Evolutionary conservation across 768 basidiomycete species (phyloP).

Genomic region (Mrakia frigida): DNA sequence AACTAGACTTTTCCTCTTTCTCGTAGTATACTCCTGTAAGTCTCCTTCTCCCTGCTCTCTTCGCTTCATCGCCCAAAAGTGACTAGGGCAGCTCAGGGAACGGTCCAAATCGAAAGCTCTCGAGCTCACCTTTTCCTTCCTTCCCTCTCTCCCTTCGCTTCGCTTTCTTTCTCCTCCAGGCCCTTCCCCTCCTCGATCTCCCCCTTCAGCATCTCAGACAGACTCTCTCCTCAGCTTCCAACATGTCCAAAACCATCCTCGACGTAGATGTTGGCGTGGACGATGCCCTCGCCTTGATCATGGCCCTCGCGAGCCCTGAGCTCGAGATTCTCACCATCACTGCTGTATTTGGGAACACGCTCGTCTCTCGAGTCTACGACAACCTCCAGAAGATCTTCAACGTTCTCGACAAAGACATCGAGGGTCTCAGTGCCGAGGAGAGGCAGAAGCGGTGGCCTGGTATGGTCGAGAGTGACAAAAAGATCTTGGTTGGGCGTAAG

Average conservation of each 20-base stretch:
- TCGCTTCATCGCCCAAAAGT: too few relatives aligned
- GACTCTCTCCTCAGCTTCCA: too few relatives aligned
- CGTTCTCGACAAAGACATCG: slow-evolving; percentile 52
- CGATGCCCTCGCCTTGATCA: slow-evolving; percentile 67
- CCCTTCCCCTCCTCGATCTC: not conserved
- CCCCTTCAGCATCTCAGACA: not conserved
- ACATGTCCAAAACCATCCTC: slow-evolving; percentile 15
- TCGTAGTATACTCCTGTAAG: too few relatives aligned
- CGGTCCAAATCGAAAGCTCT: not conserved
- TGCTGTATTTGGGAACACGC: slow-evolving; percentile 56
- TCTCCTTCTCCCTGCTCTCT: too few relatives aligned
- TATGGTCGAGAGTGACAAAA: not conserved
- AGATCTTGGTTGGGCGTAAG: slow-evolving; percentile 23
- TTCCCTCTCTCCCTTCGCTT: not conserved
- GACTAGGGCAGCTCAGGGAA: too few relatives aligned
- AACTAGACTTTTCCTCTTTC: too few relatives aligned
- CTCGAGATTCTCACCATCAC: slow-evolving; percentile 71
- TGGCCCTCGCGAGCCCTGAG: slow-evolving; percentile 78
- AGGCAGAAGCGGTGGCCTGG: slow-evolving; percentile 22
- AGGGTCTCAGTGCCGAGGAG: slow-evolving; percentile 32
- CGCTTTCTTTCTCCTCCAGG: not conserved
- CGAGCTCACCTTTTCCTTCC: slow-evolving; percentile 1
- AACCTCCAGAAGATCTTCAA: slow-evolving; percentile 76
- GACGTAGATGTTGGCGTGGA: slow-evolving; percentile 70
- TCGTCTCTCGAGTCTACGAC: slow-evolving; percentile 47